phyloP scores from a whole-genome alignment of 1,284 basidiomycete species.

The Cryptococcus depauperatus region DNA sequence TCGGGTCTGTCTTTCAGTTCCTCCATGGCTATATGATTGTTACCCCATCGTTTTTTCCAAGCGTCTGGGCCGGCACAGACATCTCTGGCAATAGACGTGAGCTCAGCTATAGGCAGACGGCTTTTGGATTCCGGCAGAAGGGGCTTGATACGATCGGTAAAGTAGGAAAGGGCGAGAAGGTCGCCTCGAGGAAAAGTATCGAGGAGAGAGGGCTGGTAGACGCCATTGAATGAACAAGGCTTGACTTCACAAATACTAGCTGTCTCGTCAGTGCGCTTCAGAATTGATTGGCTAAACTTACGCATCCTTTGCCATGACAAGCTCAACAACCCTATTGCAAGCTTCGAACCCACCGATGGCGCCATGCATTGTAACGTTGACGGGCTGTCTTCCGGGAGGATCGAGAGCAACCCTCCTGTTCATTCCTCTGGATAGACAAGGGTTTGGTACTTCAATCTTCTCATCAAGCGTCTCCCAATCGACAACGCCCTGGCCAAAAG shows the following conservation, averaged over 20 bases:
- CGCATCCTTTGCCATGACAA: slow-evolving; percentile 95
- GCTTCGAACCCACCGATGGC: slow-evolving; percentile 74
- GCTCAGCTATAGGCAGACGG: slow-evolving; percentile 54
- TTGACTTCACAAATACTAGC: slow-evolving; percentile 72
- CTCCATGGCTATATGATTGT: slow-evolving; percentile 53
- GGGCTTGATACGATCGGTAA: slow-evolving; percentile 86
- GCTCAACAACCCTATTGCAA: slow-evolving; percentile 74
- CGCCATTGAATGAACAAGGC: slow-evolving; percentile 93
- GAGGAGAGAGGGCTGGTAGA: slow-evolving; percentile 91
- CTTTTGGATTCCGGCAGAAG: slow-evolving; percentile 51
- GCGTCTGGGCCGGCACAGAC: slow-evolving; percentile 62
- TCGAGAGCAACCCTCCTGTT: slow-evolving; percentile 61
- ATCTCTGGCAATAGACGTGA: slow-evolving; percentile 58
- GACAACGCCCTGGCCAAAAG: slow-evolving; percentile 44
- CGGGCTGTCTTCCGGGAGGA: slow-evolving; percentile 50
- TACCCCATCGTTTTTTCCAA: slow-evolving; percentile 52
- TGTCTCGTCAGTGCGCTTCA: slow-evolving; percentile 3
- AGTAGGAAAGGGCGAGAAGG: slow-evolving; percentile 85
- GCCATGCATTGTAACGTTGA: slow-evolving; percentile 73
- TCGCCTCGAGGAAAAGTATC: slow-evolving; percentile 76
- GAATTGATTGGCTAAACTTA: slow-evolving; percentile 47
- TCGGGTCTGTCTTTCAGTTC: slow-evolving; percentile 81
- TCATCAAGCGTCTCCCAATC: slow-evolving; percentile 47
- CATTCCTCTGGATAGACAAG: slow-evolving; percentile 69
- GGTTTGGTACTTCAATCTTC: slow-evolving; percentile 54